Conservation (phyloP, 208 protist species). For the Entamoeba histolytica region DNA sequence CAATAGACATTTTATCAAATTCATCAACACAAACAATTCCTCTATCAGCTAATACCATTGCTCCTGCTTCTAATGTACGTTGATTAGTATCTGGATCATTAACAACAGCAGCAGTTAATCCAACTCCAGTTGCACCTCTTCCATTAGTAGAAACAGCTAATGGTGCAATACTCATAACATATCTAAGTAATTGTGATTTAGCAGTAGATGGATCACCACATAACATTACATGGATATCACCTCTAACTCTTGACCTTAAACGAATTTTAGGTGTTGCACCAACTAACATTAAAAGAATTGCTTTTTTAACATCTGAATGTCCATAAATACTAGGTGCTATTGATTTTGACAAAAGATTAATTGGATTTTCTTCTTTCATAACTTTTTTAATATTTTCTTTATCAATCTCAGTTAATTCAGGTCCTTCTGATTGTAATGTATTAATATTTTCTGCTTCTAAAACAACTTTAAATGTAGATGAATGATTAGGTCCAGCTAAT, state of each 20-base stretch:
- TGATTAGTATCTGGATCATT: slow-evolving; percentile 80
- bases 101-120: slow-evolving; percentile 84
- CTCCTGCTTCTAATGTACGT: slow-evolving; percentile 77
- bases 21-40: slow-evolving; percentile 97
- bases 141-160: slow-evolving; percentile 87
- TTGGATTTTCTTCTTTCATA: background rate
- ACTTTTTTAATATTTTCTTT: background rate
- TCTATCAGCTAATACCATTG: slow-evolving; percentile 95
- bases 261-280: slow-evolving; percentile 75
- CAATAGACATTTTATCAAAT: slow-evolving; percentile 95
- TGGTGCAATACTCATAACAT: slow-evolving; percentile 74
- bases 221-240: slow-evolving; percentile 90
- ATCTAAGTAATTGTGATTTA: slow-evolving; percentile 91
- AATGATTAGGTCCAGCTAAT: background rate
- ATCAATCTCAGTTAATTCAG: background rate
- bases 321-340: slow-evolving; percentile 93
- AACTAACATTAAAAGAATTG: slow-evolving; percentile 75
- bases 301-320: slow-evolving; percentile 74
- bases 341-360: slow-evolving; percentile 51
- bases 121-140: slow-evolving; percentile 78
- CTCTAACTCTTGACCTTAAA: slow-evolving; percentile 66
- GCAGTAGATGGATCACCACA: slow-evolving; percentile 95
- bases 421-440: background rate
- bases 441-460: background rate
- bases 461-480: background rate